Evolutionary conservation across 106 monocot genomes (phyloP).

Genomic region (Platanthera guangdongensis): DNA sequence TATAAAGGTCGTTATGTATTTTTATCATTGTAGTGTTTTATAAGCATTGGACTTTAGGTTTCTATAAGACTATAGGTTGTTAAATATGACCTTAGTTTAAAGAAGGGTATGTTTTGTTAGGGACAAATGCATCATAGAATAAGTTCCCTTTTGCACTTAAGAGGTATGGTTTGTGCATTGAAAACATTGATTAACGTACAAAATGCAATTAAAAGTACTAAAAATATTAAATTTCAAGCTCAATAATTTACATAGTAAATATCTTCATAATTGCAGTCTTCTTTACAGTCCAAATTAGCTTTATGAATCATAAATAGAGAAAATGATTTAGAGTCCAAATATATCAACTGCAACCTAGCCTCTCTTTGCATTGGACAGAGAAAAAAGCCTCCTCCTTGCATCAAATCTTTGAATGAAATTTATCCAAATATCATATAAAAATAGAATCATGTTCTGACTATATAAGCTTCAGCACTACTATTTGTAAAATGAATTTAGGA

Average conservation of each 20-base stretch:
- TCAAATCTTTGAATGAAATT: not conserved
- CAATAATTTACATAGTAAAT: not conserved
- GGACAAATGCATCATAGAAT: no score
- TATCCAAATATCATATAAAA: not conserved
- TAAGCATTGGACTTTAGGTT: no score
- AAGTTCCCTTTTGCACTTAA: no score
- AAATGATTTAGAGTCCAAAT: not conserved
- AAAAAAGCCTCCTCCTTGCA: not conserved
- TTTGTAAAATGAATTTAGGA: no score
- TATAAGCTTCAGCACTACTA: not conserved
- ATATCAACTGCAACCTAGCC: not conserved
- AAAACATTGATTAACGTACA: no score
- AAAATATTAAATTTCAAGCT: not conserved
- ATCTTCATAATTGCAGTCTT: not conserved
- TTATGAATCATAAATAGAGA: not conserved
- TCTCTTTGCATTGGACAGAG: not conserved
- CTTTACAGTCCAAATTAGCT: not conserved
- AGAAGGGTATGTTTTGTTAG: no score
- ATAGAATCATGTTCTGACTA: not conserved
- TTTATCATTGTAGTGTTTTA: no score
- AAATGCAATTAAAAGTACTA: not conserved
- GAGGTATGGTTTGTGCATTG: no score
- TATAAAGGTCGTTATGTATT: no score
- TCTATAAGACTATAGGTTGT: no score
- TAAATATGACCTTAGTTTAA: no score